Conservation (phyloP, 2,329 filamentous ascomycete species). For the Aspergillus terreus region DNA sequence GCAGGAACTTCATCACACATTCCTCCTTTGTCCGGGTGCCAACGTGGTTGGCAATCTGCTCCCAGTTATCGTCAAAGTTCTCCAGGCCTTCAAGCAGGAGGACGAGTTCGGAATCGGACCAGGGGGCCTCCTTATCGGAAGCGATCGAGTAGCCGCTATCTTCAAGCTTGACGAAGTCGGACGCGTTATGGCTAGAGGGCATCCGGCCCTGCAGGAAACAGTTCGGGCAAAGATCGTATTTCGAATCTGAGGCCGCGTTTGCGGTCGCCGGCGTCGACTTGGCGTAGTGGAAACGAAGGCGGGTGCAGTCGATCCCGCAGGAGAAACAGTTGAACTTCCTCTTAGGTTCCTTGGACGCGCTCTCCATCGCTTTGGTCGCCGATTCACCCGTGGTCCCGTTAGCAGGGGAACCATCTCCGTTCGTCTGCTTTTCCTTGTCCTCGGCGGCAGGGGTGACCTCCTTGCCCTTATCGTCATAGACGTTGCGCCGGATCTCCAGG, state of each 20-base stretch:
- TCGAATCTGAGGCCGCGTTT: slow-evolving; percentile 58
- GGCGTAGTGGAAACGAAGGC: slow-evolving; percentile 66
- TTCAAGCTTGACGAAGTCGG: slow-evolving; percentile 84
- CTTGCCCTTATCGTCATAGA: slow-evolving; percentile 90
- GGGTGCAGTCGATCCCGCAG: slow-evolving; percentile 85
- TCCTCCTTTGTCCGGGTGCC: slow-evolving; percentile 89
- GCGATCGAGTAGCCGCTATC: slow-evolving; percentile 76
- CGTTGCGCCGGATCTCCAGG: slow-evolving; percentile 88
- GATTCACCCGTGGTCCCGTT: slow-evolving; percentile 54
- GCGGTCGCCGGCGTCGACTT: slow-evolving; percentile 57
- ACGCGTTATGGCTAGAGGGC: slow-evolving; percentile 71
- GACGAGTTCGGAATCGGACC: slow-evolving; percentile 88
- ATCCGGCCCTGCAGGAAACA: slow-evolving; percentile 85
- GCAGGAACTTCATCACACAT: slow-evolving; percentile 93
- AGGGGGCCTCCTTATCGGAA: slow-evolving; percentile 80
- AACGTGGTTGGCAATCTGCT: slow-evolving; percentile 86
- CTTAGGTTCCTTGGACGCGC: slow-evolving; percentile 59
- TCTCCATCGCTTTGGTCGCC: slow-evolving; percentile 61
- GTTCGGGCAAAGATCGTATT: slow-evolving; percentile 85
- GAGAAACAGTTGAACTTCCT: slow-evolving; percentile 77
- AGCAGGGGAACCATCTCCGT: slow-evolving; percentile 70
- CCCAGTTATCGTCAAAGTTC: slow-evolving; percentile 94
- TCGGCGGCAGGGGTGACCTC: slow-evolving; percentile 68
- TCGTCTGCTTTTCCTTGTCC: slow-evolving; percentile 61
- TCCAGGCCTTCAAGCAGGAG: slow-evolving; percentile 87